These are phyloP conservation scores for Pseudonitzschia pungens DNA, from an alignment of 108 stramenopile genomes.

Conservation along the genomic window DNA sequence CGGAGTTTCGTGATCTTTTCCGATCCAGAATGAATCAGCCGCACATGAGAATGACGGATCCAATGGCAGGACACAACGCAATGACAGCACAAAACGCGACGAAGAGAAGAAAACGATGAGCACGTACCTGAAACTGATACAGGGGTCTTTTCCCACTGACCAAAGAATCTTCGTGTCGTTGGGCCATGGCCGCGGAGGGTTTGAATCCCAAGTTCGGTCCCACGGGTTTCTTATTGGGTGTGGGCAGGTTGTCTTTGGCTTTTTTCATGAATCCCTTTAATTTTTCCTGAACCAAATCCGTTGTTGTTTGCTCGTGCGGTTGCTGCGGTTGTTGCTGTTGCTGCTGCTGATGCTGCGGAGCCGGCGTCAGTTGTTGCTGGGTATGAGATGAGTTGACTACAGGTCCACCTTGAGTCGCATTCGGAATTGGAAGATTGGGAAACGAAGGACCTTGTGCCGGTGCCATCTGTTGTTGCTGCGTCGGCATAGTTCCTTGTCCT, in stretches of 20 bases:
- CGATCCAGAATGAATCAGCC: neutral
- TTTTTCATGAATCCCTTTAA: conserved; percentile 32
- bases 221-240: conserved; percentile 15
- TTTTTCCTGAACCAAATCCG: conserved; percentile 18
- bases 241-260: conserved; percentile 12
- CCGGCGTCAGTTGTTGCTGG: conserved; percentile 10
- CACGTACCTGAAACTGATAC: conserved; percentile 62
- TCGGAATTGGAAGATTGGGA: neutral
- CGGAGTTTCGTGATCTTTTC: conserved; percentile 19
- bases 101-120: conserved; percentile 9
- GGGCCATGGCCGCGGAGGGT: conserved; percentile 45
- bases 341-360: conserved; percentile 12
- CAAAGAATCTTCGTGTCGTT: conserved; percentile 42
- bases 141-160: conserved; percentile 33
- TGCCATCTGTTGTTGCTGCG: conserved; percentile 8
- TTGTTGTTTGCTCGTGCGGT: neutral
- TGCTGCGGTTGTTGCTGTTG: neutral
- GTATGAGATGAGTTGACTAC: neutral
- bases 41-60: neutral
- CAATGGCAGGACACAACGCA: neutral
- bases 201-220: conserved; percentile 51
- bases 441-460: conserved; percentile 1
- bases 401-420: neutral
- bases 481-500: neutral
- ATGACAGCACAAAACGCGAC: neutral